Percentiles rank a stretch among this genome's conserved stretches.
Conservation (phyloP, 192 early-diverging fungal genomes). For the Backusella westeae region DNA sequence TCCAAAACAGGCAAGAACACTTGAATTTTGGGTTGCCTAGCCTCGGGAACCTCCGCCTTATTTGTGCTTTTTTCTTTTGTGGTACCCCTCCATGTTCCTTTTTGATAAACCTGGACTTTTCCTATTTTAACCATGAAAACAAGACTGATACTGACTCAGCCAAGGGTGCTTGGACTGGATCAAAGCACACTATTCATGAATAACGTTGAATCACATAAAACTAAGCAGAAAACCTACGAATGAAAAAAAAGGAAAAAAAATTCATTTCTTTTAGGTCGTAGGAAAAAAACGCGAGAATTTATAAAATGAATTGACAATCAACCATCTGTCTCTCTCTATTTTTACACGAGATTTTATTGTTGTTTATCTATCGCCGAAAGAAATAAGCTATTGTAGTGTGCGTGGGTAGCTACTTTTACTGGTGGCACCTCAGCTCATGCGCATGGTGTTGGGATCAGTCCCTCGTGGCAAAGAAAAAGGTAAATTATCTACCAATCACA, state of each 20-base stretch:
- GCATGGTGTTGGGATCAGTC: not conserved
- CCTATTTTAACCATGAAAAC: not conserved
- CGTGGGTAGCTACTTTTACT: not conserved
- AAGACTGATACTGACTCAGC: not conserved
- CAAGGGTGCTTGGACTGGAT: not conserved
- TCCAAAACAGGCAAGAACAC: not conserved
- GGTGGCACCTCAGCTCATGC: not conserved
- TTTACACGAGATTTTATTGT: constrained; percentile 4
- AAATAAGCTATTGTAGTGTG: not conserved
- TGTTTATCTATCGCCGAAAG: not conserved
- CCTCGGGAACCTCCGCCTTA: constrained; percentile 8
- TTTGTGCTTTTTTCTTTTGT: constrained; percentile 7
- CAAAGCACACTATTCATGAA: not conserved
- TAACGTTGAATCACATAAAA: not conserved
- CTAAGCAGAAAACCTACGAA: not conserved
- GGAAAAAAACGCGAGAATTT: not conserved
- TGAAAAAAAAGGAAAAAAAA: not conserved
- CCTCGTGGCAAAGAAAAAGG: not conserved
- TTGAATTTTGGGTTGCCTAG: not conserved
- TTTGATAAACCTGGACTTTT: constrained; percentile 5
- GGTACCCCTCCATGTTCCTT: not conserved
- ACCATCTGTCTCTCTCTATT: not conserved
- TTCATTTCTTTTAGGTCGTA: not conserved
- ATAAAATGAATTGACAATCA: not conserved
- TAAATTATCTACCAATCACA: not conserved